A percentile compares a stretch with the other conserved stretches of the same genome.
Conservation (phyloP, 768 basidiomycete species). For the Atractiella rhizophila region DNA sequence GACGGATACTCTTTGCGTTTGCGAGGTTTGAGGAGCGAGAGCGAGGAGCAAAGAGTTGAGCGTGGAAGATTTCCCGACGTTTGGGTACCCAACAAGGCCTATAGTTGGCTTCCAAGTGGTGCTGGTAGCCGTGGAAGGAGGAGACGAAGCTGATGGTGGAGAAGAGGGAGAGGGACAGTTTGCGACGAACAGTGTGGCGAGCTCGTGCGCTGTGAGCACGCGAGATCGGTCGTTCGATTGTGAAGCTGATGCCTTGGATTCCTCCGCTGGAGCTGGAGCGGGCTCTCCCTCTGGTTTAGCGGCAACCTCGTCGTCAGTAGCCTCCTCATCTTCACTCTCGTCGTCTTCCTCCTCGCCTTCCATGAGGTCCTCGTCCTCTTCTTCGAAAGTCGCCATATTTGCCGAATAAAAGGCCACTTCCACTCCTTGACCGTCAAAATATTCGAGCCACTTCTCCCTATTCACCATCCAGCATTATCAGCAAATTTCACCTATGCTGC, state of each 20-base stretch:
- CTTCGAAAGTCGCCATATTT: slow-evolving; percentile 56
- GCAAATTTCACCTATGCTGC: background rate
- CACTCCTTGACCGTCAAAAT: slow-evolving; percentile 50
- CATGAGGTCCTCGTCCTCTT: slow-evolving; percentile 34
- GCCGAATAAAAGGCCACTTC: slow-evolving; percentile 85
- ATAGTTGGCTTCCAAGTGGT: slow-evolving; percentile 36
- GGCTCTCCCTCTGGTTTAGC: slow-evolving; percentile 22
- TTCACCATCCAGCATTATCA: background rate
- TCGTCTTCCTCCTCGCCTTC: slow-evolving; percentile 18
- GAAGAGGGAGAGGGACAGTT: background rate
- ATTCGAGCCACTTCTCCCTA: slow-evolving; percentile 71
- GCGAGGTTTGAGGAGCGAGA: no score
- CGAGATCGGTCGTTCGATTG: slow-evolving; percentile 40
- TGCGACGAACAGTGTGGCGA: no score
- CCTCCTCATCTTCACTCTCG: slow-evolving; percentile 17
- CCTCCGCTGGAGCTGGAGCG: slow-evolving; percentile 4
- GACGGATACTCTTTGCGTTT: slow-evolving; percentile 90
- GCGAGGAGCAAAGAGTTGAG: slow-evolving; percentile 87
- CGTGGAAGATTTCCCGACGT: slow-evolving; percentile 93
- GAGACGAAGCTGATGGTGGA: background rate
- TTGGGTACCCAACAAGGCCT: slow-evolving; percentile 90
- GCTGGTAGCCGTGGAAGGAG: slow-evolving; percentile 29
- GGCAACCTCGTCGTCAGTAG: slow-evolving; percentile 14
- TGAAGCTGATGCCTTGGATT: slow-evolving; percentile 32
- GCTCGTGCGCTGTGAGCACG: no score